Evolutionary conservation across 2,329 filamentous ascomycete species (phyloP).

Genomic region (Ascochyta fabae): DNA sequence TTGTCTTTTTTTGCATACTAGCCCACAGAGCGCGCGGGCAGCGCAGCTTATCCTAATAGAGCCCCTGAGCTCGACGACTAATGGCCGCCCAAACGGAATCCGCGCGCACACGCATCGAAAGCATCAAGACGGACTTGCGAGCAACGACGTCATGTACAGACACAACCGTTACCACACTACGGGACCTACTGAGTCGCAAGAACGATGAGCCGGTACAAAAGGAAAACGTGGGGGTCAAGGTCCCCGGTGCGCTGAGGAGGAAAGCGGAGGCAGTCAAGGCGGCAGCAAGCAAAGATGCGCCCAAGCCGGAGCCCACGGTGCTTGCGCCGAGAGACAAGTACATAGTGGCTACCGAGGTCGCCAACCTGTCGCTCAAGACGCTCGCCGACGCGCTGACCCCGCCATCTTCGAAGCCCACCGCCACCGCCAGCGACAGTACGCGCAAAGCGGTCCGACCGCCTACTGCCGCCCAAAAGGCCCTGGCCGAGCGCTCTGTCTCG

Average conservation of each 20-base stretch:
- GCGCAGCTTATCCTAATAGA: conserved; percentile 16
- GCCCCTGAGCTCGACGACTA: conserved; percentile 11
- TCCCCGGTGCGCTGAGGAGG: conserved; percentile 30
- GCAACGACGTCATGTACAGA: conserved; percentile 58
- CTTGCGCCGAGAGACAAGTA: conserved; percentile 67
- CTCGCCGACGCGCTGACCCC: conserved; percentile 63
- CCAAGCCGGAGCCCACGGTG: conserved; percentile 41
- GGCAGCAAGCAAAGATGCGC: conserved; percentile 41
- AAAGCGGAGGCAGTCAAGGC: conserved; percentile 42
- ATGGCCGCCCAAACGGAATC: conserved; percentile 42
- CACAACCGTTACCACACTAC: conserved; percentile 55
- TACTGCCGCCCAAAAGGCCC: conserved; percentile 62
- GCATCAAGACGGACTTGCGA: conserved; percentile 56
- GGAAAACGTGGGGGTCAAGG: conserved; percentile 42
- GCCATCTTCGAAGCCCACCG: conserved; percentile 24
- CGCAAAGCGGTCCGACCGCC: conserved; percentile 28
- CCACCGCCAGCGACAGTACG: conserved; percentile 33
- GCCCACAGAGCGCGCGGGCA: conserved; percentile 15
- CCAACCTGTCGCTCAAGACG: conserved; percentile 73
- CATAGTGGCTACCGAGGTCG: conserved; percentile 72
- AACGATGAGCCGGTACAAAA: conserved; percentile 45
- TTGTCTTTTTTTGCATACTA: conserved; percentile 9
- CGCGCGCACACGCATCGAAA: conserved; percentile 56
- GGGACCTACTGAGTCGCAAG: conserved; percentile 50
- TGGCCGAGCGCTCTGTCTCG: conserved; percentile 68